Evolutionary conservation across 495 filamentous ascomycete genomes (phyloP), one percentile per base, ranked within the genome.

Genomic region (Pyronema omphalodes): DNA sequence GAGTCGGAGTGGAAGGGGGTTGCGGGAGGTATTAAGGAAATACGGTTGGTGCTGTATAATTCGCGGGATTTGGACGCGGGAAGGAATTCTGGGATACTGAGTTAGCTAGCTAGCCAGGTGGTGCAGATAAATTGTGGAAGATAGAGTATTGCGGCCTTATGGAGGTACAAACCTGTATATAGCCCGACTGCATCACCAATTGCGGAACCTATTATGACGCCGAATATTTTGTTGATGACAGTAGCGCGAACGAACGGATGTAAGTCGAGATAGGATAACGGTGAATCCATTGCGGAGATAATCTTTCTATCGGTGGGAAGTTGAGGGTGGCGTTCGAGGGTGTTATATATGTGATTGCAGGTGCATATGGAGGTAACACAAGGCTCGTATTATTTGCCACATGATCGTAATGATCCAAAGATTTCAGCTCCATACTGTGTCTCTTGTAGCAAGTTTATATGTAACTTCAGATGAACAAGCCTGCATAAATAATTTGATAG

Each of bases 111-210:
- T 34, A 65, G n/a, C 1, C 17, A 36, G 58, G 41, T 34, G 64
- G 58, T n/a, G 51, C n/a, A n/a, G n/a, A n/a, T n/a, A n/a, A n/a
- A n/a, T n/a, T n/a, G n/a, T n/a, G n/a, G n/a, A n/a, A n/a, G n/a
- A n/a, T n/a, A n/a, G n/a, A n/a, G n/a, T n/a, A n/a, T n/a, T n/a
- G n/a, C 14, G 8, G 60, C 12, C 14, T 15, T n/a, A 51, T 62
- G 56, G 8, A 68, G 64, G 34, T 71, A 60, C 49, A 71, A 71
- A 54, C 71, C 71, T 44, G 72, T 74, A 64, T 74, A 73, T 37
- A 74, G 61, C 19, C 71, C 72, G 58, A 74, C 68, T 9, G 71
- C 64, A 54, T 74, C 72, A 40, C 72, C 72, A 3, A 74, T 61
- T 40, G 72, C 71, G 15, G 69, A 71, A 44, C 68, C 72, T 58